phyloP scores from a whole-genome alignment of 495 filamentous ascomycete genomes.

The Penicillium paxilli region DNA sequence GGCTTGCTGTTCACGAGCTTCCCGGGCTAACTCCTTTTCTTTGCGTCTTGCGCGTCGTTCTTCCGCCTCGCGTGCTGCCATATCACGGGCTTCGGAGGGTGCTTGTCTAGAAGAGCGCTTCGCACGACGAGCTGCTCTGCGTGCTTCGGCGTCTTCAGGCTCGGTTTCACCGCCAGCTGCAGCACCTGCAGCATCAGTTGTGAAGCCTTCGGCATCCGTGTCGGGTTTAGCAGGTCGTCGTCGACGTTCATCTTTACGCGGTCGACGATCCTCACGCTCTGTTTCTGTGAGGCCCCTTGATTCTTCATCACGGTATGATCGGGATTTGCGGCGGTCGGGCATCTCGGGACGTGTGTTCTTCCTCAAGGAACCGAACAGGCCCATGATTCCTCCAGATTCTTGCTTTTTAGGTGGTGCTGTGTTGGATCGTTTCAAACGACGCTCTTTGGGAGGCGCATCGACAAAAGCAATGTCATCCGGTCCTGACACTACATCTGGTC shows the following conservation, averaged over 20 bases:
- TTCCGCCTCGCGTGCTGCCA: constrained; percentile 43
- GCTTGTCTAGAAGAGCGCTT: constrained; percentile 40
- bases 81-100: constrained; percentile 36
- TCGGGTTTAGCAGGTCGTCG: constrained; percentile 42
- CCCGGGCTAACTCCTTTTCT: constrained; percentile 41
- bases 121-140: constrained; percentile 50
- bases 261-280: constrained; percentile 45
- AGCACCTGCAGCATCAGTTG: constrained; percentile 37
- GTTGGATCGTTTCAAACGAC: constrained; percentile 43
- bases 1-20: constrained; percentile 38
- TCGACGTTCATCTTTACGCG: constrained; percentile 44
- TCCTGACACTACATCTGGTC: constrained; percentile 40
- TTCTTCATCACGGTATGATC: constrained; percentile 42
- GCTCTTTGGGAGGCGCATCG: constrained; percentile 69
- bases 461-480: constrained; percentile 72
- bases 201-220: constrained; percentile 44
- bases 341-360: constrained; percentile 38
- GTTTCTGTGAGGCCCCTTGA: constrained; percentile 33
- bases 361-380: constrained; percentile 46
- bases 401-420: constrained; percentile 45
- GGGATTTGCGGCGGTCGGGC: constrained; percentile 41
- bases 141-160: constrained; percentile 51
- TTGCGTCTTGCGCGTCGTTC: constrained; percentile 42
- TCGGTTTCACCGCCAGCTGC: constrained; percentile 41
- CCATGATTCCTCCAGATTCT: constrained; percentile 48